Conservation (phyloP, 768 basidiomycete genomes). For the Rhizopogon roseolus region DNA sequence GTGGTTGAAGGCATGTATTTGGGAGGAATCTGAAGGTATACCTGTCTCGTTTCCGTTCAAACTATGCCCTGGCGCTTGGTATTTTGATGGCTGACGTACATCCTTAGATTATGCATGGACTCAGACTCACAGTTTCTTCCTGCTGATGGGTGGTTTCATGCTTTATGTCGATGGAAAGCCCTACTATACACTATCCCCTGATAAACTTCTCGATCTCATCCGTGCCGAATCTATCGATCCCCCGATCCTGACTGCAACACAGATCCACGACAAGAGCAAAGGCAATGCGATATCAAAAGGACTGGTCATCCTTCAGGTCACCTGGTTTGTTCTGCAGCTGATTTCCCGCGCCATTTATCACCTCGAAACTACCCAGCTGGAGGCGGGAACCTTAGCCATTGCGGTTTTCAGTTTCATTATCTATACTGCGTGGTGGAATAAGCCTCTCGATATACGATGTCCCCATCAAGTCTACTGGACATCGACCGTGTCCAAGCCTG, state of each 20-base stretch:
- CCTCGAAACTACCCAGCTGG: conserved; percentile 30
- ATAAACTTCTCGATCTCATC: not conserved
- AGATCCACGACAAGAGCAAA: conserved; percentile 25
- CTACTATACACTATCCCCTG: not conserved
- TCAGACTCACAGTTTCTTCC: conserved; percentile 12
- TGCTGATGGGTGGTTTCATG: conserved; percentile 19
- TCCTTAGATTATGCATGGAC: not conserved
- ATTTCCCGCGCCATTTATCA: conserved; percentile 16
- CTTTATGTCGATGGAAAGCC: not conserved
- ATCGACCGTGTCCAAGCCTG: not conserved
- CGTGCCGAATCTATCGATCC: not conserved
- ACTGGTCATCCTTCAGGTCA: conserved; percentile 30
- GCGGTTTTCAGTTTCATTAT: conserved; percentile 24
- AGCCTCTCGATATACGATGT: conserved; percentile 29
- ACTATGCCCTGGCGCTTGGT: too few species aligned
- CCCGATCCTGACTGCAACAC: conserved; percentile 1
- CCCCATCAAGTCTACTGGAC: conserved; percentile 2
- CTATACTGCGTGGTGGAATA: conserved; percentile 34
- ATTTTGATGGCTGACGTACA: too few species aligned
- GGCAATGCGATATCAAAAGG: conserved; percentile 30
- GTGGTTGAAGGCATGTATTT: not conserved
- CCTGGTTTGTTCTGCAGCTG: conserved; percentile 1
- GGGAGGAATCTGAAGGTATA: not conserved
- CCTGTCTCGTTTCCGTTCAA: too few species aligned
- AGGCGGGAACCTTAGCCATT: conserved; percentile 32